phyloP scores from a whole-genome alignment of 768 basidiomycete species.

The Leccinum ochraceum region DNA sequence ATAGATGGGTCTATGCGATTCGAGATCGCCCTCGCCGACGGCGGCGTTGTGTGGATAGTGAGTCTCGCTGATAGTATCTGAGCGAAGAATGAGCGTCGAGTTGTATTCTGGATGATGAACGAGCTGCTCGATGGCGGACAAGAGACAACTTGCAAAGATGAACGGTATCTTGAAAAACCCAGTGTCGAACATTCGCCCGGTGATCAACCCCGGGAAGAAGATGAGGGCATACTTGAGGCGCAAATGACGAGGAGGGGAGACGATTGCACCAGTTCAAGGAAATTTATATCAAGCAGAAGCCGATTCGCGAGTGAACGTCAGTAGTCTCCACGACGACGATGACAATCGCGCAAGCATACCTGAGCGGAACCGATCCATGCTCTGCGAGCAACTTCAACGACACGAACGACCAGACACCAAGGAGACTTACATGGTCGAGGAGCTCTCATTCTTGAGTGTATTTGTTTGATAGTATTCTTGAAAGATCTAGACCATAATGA shows the following conservation, averaged over 20 bases:
- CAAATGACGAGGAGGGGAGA: neutral
- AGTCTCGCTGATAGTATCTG: conserved; percentile 55
- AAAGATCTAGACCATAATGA: conserved; percentile 49
- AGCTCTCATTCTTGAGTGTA: conserved; percentile 44
- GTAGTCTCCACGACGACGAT: neutral
- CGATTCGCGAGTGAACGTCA: neutral
- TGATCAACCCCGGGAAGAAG: conserved; percentile 61
- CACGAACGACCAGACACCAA: neutral
- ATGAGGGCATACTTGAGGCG: conserved; percentile 56
- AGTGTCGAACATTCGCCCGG: conserved; percentile 72
- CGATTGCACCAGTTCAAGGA: neutral
- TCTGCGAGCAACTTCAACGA: conserved; percentile 36
- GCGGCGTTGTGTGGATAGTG: conserved; percentile 36
- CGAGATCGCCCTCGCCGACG: conserved; percentile 22
- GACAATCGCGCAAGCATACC: conserved; percentile 33
- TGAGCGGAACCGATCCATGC: conserved; percentile 83
- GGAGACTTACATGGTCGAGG: conserved; percentile 61
- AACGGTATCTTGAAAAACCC: conserved; percentile 62
- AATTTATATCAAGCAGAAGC: neutral
- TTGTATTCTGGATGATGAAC: conserved; percentile 92
- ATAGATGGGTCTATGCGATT: conserved; percentile 43
- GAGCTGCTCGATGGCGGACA: conserved; percentile 66
- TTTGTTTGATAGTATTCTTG: conserved; percentile 68
- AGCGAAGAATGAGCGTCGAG: conserved; percentile 85
- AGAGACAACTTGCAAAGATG: conserved; percentile 45